phyloP scores from a whole-genome alignment of 2,329 filamentous ascomycete species.

The Colletotrichum tamarilloi region DNA sequence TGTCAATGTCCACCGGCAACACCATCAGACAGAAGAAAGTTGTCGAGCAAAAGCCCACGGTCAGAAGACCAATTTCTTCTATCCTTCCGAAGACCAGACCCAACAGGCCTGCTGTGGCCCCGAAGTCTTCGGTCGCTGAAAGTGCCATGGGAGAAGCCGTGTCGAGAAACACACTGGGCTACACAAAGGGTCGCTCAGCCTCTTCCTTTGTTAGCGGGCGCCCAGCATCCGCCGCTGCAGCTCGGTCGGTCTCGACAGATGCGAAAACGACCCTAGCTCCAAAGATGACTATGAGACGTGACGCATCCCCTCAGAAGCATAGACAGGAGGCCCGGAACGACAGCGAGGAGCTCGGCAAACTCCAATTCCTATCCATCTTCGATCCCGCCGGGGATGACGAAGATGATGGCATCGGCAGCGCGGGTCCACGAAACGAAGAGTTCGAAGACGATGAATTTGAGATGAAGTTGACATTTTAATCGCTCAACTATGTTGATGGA shows the following conservation, averaged over 20 bases:
- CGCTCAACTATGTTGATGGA: background rate
- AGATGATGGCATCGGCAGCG: slow-evolving; percentile 48
- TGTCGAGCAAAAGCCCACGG: slow-evolving; percentile 29
- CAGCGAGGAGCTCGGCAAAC: slow-evolving; percentile 51
- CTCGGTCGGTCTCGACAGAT: slow-evolving; percentile 19
- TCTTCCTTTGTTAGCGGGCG: slow-evolving; percentile 54
- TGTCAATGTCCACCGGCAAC: slow-evolving; percentile 53
- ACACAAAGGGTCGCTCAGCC: slow-evolving; percentile 78
- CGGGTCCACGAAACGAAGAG: slow-evolving; percentile 44
- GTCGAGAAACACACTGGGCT: slow-evolving; percentile 86
- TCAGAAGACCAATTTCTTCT: slow-evolving; percentile 44
- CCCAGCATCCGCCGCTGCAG: slow-evolving; percentile 33
- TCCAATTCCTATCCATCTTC: slow-evolving; percentile 69
- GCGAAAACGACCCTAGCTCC: background rate
- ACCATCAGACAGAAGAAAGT: slow-evolving; percentile 39
- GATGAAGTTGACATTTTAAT: slow-evolving; percentile 53
- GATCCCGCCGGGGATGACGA: slow-evolving; percentile 61
- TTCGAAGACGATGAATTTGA: slow-evolving; percentile 68
- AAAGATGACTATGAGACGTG: slow-evolving; percentile 18
- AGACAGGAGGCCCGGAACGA: slow-evolving; percentile 36
- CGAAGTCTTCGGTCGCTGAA: slow-evolving; percentile 63
- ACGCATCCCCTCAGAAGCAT: slow-evolving; percentile 36
- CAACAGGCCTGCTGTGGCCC: slow-evolving; percentile 53
- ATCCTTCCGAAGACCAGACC: slow-evolving; percentile 44
- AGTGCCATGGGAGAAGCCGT: slow-evolving; percentile 72